These are phyloP conservation scores for Fusarium sp. DNA, from an alignment of 2,329 filamentous ascomycete species.

Conservation along the genomic window DNA sequence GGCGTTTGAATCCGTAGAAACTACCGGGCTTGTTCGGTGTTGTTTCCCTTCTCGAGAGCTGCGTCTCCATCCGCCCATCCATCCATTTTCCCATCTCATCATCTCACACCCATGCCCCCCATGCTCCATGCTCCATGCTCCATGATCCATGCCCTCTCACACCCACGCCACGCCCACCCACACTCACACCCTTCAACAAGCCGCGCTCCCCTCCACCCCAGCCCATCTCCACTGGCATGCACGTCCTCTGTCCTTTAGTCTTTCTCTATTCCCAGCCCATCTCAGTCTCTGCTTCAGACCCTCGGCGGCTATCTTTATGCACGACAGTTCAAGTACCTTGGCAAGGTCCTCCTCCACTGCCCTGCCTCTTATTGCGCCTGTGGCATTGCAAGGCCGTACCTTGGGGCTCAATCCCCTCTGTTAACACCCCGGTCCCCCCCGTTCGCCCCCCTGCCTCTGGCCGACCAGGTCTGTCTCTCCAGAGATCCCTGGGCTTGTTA, in stretches of 20 bases:
- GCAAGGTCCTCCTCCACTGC: slow-evolving; percentile 17
- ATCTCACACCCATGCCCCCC: slow-evolving; percentile 32
- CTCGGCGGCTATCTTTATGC: slow-evolving; percentile 53
- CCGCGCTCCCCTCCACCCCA: slow-evolving; percentile 34
- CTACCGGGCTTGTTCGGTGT: slow-evolving; percentile 35
- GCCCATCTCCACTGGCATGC: slow-evolving; percentile 45
- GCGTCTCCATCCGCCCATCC: slow-evolving; percentile 26
- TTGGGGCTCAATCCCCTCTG: slow-evolving; percentile 37
- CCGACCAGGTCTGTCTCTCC: slow-evolving; percentile 31
- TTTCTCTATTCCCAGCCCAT: slow-evolving; percentile 40
- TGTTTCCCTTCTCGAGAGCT: slow-evolving; percentile 37
- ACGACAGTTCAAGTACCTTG: slow-evolving; percentile 47
- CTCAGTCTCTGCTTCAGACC: slow-evolving; percentile 37
- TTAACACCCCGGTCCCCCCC: slow-evolving; percentile 34
- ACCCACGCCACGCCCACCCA: slow-evolving; percentile 24
- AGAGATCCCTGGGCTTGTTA: slow-evolving; percentile 43
- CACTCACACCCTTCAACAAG: slow-evolving; percentile 30
- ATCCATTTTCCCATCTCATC: slow-evolving; percentile 23
- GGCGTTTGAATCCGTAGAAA: slow-evolving; percentile 20
- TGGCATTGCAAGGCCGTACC: slow-evolving; percentile 40
- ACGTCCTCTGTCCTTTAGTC: slow-evolving; percentile 34
- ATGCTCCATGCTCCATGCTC: slow-evolving; percentile 6
- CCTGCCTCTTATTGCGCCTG: slow-evolving; percentile 32
- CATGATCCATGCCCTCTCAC: slow-evolving; percentile 18
- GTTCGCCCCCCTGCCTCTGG: slow-evolving; percentile 33